Evolutionary conservation across 2,329 filamentous ascomycete species (phyloP).

Genomic region (Colletotrichum sp.): DNA sequence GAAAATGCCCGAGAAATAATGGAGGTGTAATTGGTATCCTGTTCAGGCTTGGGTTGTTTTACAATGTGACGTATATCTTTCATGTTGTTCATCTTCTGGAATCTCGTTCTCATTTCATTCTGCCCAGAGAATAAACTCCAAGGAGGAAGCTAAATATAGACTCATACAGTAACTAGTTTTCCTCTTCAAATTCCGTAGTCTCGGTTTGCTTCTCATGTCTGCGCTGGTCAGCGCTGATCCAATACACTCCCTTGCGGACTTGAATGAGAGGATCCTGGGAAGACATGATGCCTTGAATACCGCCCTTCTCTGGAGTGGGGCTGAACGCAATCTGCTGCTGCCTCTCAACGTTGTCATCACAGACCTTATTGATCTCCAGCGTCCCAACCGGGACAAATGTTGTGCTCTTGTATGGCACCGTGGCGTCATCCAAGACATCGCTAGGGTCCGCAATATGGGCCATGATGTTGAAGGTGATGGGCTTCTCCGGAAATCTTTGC

Average conservation of each 20-base stretch:
- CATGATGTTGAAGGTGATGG: background rate
- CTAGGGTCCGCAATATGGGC: background rate
- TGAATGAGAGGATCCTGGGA: slow-evolving; percentile 17
- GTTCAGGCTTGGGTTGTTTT: no score
- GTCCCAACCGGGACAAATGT: slow-evolving; percentile 13
- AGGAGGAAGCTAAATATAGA: no score
- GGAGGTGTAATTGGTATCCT: rapidly evolving
- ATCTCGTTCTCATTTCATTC: no score
- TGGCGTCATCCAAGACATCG: slow-evolving; percentile 18
- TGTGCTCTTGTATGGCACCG: slow-evolving; percentile 15
- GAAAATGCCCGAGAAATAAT: background rate
- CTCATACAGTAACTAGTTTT: background rate
- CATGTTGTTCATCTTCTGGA: no score
- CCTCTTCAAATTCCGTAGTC: background rate
- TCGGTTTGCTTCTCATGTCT: slow-evolving; percentile 24
- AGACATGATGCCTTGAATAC: slow-evolving; percentile 13
- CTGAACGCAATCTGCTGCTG: slow-evolving; percentile 21
- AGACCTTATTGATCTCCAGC: slow-evolving; percentile 11
- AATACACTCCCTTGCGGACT: slow-evolving; percentile 12
- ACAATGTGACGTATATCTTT: no score
- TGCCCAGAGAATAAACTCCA: no score
- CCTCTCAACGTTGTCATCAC: background rate
- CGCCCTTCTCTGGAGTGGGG: slow-evolving; percentile 13
- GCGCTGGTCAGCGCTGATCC: slow-evolving; percentile 17
- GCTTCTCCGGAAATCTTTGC: background rate